phyloP scores from a whole-genome alignment of 495 filamentous ascomycete genomes.

The Parmelia sp. region DNA sequence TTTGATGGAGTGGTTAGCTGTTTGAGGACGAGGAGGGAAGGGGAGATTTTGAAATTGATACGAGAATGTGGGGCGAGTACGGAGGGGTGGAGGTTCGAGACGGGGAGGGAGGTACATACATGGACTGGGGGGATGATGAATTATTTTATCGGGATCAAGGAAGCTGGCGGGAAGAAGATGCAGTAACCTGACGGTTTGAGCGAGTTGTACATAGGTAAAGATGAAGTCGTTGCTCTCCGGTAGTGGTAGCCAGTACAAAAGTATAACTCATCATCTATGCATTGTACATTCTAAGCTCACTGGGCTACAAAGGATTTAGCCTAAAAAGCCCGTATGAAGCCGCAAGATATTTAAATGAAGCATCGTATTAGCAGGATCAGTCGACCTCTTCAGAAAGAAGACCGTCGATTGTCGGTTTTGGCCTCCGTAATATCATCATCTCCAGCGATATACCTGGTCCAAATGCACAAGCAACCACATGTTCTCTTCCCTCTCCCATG shows the following conservation, averaged over 20 bases:
- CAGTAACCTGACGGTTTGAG: neutral
- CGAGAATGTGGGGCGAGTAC: constrained; percentile 41
- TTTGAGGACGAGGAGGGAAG: constrained; percentile 56
- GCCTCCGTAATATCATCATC: constrained; percentile 53
- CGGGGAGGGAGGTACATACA: constrained; percentile 39
- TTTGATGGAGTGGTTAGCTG: constrained; percentile 63
- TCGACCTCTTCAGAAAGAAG: constrained; percentile 18
- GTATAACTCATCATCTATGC: neutral
- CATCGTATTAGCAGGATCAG: constrained; percentile 1
- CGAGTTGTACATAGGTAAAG: no score
- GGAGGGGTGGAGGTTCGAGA: constrained; percentile 49
- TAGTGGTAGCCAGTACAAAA: neutral
- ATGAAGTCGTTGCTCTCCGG: neutral
- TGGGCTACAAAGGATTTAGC: neutral
- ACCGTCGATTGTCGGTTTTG: constrained; percentile 13
- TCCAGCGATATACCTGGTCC: constrained; percentile 59
- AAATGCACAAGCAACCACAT: constrained; percentile 59
- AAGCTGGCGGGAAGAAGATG: constrained; percentile 7
- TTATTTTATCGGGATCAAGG: constrained; percentile 27
- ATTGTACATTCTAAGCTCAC: constrained; percentile 1
- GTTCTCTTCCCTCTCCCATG: constrained; percentile 47
- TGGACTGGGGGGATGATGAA: constrained; percentile 26
- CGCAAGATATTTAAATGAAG: neutral
- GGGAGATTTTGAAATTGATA: constrained; percentile 55
- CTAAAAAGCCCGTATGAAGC: neutral